Evolutionary conservation across 768 basidiomycete genomes (phyloP), one percentile per base, ranked within the genome.

Genomic region (Kwoniella dendrophila): DNA sequence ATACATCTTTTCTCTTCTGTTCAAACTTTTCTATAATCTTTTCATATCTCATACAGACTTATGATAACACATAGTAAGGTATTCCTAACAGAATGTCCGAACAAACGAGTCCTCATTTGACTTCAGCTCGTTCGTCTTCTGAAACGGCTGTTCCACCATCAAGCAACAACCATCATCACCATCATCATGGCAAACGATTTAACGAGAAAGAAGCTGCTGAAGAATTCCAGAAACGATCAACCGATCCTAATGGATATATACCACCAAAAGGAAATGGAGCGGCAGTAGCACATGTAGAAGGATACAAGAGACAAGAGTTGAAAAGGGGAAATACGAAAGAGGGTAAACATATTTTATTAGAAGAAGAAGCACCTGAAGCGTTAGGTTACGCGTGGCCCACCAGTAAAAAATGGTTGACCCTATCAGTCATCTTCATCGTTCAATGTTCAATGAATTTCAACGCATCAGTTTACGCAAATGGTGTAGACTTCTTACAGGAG

Each of bases 381-480:
- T 57, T 71, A 12, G 67, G 67, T 10, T 71, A 48, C 44, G 44
- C 52, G 1, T 69, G 53, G 62, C 44, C 69, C 1, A 43, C 63
- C 1, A 10, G 55, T 2, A 70, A 72, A 63, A 78, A 74, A 48
- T 78, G 76, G 76, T 27, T 36, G 24, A 71, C 72, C 20, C 60
- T 76, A 10, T 48, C 41, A 18, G 63, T 72, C 51, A 78, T 76
- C 53, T 78, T 78, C 61, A 26, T 68, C 52, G 67, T 77, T 12
- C 73, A 76, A 40, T 66, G 59, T 33, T 67, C 67, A 18, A 68
- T 75, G 67, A 54, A 51, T 18, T 56, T 66, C 36, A 59, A 57
- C 49, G 62, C 62, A 20, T 56, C 53, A 53, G 69, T 58, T 40
- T 72, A 78, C 57, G 66, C 73, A 14, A 75, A 73, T 51, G 77